Evolutionary conservation across 148 eudicot species (phyloP), one percentile per base, ranked within the genome.

Genomic region (Pouteria glomerata): DNA sequence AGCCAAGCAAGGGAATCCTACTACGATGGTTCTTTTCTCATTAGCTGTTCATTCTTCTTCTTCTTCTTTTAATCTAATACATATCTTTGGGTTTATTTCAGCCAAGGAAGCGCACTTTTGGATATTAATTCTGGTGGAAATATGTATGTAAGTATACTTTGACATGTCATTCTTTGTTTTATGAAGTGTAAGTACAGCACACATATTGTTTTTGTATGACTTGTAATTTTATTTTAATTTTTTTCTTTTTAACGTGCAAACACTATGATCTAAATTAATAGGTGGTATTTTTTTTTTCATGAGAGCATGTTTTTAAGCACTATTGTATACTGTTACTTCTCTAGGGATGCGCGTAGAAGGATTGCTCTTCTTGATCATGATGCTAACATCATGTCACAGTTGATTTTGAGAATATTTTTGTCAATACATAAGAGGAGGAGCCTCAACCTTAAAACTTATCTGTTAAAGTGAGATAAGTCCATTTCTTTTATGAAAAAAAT

Each of bases 91-190:
- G 21, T 33, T 69, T 66, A 26, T 82, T 74, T 70, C 89, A 94
- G 98, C 73, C 93, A 94, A 78, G 98, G 98, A 71, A 94, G 98
- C 85, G 95, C 98, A 8, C 33, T 94, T 76, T 82, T 94, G 90
- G 98, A 94, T 86, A 81, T 80, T 52, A 78, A 69, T 69, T 79
- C 91, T 72, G 98, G 98, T 78, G 98, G 97, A 74, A 86, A 89
- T 79, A 94, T 94, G 98, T 79, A 78, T 67, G 98, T 94, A 86
- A 89, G 98, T 76, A 12, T 64, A 35, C 68, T 62, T 53, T 45
- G 30, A 29, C 52, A 16, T 11, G 10, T 42, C 24, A 63, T 71
- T 26, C 35, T 63, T 34, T 44, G n/a, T 52, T 69, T 29, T 14
- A 52, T 24, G 16, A 23, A 24, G 4, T 18, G 29, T 26, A 39